A percentile compares a stretch with the other conserved stretches of the same genome.
phyloP scores from a whole-genome alignment of 306 rosid species.

The Carpinus viminea region DNA sequence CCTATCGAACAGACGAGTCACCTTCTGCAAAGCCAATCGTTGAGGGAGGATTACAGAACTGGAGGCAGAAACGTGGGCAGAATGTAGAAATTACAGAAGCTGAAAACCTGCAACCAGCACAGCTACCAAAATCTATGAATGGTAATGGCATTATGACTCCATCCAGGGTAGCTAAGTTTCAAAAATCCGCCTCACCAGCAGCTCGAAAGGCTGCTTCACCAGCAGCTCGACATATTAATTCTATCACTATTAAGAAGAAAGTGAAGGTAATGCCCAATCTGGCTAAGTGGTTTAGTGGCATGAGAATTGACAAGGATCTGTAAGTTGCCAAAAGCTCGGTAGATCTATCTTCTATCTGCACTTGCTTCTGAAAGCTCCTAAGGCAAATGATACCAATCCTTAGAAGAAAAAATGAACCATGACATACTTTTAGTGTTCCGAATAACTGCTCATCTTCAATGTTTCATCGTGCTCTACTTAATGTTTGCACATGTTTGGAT shows the following conservation, averaged over 20 bases:
- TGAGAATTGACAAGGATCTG: conserved; percentile 26
- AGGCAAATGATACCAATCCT: conserved; percentile 7
- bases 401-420: not conserved
- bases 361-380: not conserved
- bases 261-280: conserved; percentile 66
- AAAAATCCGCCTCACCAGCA: conserved; percentile 37
- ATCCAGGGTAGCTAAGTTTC: conserved; percentile 40
- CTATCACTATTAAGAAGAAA: conserved; percentile 62
- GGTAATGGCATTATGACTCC: conserved; percentile 46
- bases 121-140: conserved; percentile 49
- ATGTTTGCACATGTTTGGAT: no score
- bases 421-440: not conserved
- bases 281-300: conserved; percentile 58
- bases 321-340: conserved; percentile 9
- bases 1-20: conserved; percentile 35
- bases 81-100: conserved; percentile 27
- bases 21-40: conserved; percentile 41
- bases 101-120: conserved; percentile 33
- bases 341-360: not conserved
- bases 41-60: conserved; percentile 41
- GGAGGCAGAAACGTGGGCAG: conserved; percentile 50
- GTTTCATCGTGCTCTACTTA: not conserved
- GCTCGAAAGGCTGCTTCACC: conserved; percentile 67
- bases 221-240: conserved; percentile 43
- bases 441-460: not conserved